Conservation (phyloP, 2,329 filamentous ascomycete genomes). For the Ophiostoma perfectum region DNA sequence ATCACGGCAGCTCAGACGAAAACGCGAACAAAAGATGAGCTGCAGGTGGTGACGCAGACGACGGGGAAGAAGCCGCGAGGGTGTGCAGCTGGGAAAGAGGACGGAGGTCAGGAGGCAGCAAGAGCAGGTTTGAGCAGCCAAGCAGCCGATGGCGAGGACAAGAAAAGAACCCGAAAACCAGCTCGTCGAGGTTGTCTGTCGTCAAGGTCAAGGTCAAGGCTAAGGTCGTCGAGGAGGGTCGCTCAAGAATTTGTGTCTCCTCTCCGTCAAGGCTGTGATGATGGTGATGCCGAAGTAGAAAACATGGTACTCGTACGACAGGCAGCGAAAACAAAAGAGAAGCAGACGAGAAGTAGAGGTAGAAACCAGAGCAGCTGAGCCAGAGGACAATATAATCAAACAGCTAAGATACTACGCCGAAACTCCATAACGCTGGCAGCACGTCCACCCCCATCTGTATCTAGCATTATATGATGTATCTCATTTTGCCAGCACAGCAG, state of each 20-base stretch:
- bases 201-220: neutral
- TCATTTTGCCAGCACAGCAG: slow-evolving; percentile 4
- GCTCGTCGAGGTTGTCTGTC: neutral
- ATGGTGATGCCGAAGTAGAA: neutral
- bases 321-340: neutral
- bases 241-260: neutral
- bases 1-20: neutral
- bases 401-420: too few relatives aligned
- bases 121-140: slow-evolving; percentile 10
- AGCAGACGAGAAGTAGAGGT: neutral
- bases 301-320: neutral
- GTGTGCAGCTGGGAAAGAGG: neutral
- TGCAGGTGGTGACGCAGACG: neutral
- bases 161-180: neutral
- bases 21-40: neutral
- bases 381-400: too few relatives aligned
- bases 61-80: neutral
- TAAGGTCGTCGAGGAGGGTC: slow-evolving; percentile 1
- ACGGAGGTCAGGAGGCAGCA: neutral
- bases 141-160: neutral
- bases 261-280: neutral
- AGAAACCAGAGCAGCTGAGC: neutral
- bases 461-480: neutral
- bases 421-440: too few relatives aligned
- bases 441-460: too few relatives aligned